These are phyloP conservation scores for Exophiala sp. DNA, from an alignment of 2,329 filamentous ascomycete genomes.

Conservation along the genomic window DNA sequence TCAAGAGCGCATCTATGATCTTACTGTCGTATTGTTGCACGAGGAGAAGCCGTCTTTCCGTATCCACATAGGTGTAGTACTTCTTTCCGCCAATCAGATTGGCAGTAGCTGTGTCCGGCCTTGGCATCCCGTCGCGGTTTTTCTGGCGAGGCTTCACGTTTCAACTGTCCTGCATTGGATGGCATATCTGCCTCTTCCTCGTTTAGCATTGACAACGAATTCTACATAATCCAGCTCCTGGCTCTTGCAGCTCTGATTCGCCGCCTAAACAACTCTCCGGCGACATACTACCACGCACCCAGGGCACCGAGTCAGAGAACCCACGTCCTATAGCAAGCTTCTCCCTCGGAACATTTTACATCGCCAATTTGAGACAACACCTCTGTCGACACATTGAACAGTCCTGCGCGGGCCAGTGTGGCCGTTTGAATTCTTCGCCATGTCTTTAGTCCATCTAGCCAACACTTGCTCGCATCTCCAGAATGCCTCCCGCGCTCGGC, in stretches of 20 bases:
- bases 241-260: too few relatives aligned
- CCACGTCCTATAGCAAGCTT: too few relatives aligned
- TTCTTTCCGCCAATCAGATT: constrained; percentile 3
- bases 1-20: too few relatives aligned
- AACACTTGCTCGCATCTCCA: constrained; percentile 86
- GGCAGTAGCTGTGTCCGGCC: not conserved
- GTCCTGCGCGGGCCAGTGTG: not conserved
- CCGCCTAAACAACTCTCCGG: too few relatives aligned
- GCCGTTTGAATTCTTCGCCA: constrained; percentile 32
- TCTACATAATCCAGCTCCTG: too few relatives aligned
- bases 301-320: too few relatives aligned
- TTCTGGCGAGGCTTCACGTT: not conserved
- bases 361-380: not conserved
- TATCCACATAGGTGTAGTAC: too few relatives aligned
- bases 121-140: constrained; percentile 10
- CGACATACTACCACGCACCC: too few relatives aligned
- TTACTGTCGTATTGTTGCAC: too few relatives aligned
- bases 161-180: not conserved
- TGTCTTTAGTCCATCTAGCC: constrained; percentile 69
- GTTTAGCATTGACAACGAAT: too few relatives aligned
- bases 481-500: constrained; percentile 76
- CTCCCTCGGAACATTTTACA: not conserved
- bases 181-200: too few relatives aligned
- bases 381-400: not conserved
- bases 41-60: too few relatives aligned